phyloP scores from a whole-genome alignment of 352 stramenopile genomes.

The Phytophthora pini region DNA sequence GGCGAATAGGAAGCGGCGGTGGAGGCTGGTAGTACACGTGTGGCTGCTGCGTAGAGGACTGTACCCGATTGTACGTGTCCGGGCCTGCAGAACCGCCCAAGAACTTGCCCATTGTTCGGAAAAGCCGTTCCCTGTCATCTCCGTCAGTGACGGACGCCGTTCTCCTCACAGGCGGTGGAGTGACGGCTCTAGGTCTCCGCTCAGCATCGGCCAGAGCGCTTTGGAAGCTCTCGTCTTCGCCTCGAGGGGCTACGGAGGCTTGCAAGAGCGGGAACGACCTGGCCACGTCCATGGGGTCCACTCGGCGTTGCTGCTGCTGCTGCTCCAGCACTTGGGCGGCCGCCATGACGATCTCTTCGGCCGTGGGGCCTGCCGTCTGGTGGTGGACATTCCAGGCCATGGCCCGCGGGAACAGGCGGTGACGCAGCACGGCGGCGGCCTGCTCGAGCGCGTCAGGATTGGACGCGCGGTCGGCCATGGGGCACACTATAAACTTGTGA shows the following conservation, averaged over 20 bases:
- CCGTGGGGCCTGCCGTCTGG: constrained; percentile 27
- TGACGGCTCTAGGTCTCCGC: constrained; percentile 3
- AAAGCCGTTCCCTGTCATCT: constrained; percentile 50
- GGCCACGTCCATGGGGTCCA: constrained; percentile 35
- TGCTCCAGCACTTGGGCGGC: constrained; percentile 19
- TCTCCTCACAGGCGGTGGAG: background rate
- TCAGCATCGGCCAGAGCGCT: background rate
- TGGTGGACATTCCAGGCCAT: constrained; percentile 63
- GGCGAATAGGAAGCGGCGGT: constrained; percentile 1
- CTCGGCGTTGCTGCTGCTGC: constrained; percentile 9
- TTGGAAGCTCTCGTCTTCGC: background rate
- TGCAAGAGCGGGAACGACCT: constrained; percentile 52
- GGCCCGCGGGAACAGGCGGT: constrained; percentile 66
- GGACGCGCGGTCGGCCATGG: constrained; percentile 10
- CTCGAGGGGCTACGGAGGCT: constrained; percentile 7
- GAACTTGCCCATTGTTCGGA: constrained; percentile 65
- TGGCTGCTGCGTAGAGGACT: constrained; percentile 7
- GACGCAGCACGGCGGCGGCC: constrained; percentile 44
- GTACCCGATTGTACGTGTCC: background rate
- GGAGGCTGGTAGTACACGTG: constrained; percentile 21
- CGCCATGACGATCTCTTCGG: constrained; percentile 18
- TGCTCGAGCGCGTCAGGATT: constrained; percentile 24
- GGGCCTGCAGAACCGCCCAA: constrained; percentile 22
- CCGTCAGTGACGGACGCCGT: background rate
- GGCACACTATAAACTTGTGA: constrained; percentile 4